Conservation (phyloP, 78 protist genomes). For the Protostelium mycophagum region DNA sequence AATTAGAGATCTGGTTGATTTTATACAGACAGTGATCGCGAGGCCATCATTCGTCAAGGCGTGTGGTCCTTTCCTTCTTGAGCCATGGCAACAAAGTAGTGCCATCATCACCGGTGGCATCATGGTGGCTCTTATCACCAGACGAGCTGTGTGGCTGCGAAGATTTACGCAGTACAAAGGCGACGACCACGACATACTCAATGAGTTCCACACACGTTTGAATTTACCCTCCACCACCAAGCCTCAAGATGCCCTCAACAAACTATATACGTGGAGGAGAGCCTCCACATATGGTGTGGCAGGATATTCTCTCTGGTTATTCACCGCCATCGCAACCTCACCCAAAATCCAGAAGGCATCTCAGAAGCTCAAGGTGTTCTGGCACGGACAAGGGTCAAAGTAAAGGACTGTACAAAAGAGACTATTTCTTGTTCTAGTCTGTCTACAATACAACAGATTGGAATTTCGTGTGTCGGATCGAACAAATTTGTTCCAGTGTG, state of each 20-base stretch:
- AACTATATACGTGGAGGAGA: background rate
- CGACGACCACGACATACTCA: background rate
- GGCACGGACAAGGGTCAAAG: background rate
- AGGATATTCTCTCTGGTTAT: background rate
- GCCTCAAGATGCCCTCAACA: constrained; percentile 2
- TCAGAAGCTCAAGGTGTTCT: constrained; percentile 1
- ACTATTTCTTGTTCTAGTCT: background rate
- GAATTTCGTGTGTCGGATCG: background rate
- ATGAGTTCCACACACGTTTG: background rate
- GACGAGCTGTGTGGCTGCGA: background rate
- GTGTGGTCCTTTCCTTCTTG: background rate
- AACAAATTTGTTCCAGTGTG: background rate
- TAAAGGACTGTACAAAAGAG: background rate
- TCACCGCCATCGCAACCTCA: background rate
- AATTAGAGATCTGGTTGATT: too few relatives aligned
- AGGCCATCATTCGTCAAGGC: background rate
- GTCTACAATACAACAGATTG: constrained; percentile 1
- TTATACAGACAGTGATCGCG: too few relatives aligned
- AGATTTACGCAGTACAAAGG: constrained; percentile 1
- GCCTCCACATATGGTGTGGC: background rate
- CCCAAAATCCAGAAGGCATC: constrained; percentile 1
- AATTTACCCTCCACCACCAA: constrained; percentile 1
- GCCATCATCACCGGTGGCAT: background rate
- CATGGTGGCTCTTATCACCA: background rate
- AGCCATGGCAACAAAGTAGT: background rate